These are phyloP conservation scores for Tricholoma saponaceum DNA, from an alignment of 768 basidiomycete species.

Conservation along the genomic window DNA sequence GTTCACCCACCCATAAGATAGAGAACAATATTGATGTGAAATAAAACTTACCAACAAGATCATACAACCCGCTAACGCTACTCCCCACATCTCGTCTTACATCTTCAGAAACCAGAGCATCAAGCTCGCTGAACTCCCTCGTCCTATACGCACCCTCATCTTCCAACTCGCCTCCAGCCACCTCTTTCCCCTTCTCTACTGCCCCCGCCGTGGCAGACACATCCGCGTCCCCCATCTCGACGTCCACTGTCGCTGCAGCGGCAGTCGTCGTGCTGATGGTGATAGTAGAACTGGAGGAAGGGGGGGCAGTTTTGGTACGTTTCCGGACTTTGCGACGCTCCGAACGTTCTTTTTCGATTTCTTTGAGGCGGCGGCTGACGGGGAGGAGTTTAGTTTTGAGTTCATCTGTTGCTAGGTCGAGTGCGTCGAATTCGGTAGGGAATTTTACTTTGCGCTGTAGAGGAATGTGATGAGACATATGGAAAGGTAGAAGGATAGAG, in stretches of 20 bases:
- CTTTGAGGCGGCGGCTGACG: conserved; percentile 66
- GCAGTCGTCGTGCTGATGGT: conserved; percentile 19
- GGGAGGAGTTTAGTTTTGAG: conserved; percentile 69
- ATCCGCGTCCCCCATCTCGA: conserved; percentile 43
- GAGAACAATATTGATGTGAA: not conserved
- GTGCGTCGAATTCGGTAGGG: conserved; percentile 80
- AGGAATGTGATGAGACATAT: not conserved
- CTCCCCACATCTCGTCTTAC: conserved; percentile 67
- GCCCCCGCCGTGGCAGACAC: conserved; percentile 14
- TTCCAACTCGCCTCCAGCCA: conserved; percentile 46
- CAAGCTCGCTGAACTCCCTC: conserved; percentile 63
- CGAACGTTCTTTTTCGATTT: conserved; percentile 76
- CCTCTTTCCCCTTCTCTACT: conserved; percentile 23
- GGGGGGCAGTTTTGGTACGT: conserved; percentile 50
- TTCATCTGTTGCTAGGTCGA: conserved; percentile 79
- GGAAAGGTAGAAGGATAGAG: not conserved
- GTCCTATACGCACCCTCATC: conserved; percentile 62
- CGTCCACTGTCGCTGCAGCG: conserved; percentile 29
- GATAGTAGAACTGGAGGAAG: conserved; percentile 15
- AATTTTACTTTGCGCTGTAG: conserved; percentile 87
- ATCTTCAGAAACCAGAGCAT: conserved; percentile 57
- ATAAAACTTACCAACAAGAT: conserved; percentile 71
- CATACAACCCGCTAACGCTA: conserved; percentile 82
- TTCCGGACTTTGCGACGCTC: conserved; percentile 83
- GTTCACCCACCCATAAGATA: not conserved